Base-by-base conservation (phyloP, 352 stramenopile genomes). In the Phytophthora podocarpi region DNA sequence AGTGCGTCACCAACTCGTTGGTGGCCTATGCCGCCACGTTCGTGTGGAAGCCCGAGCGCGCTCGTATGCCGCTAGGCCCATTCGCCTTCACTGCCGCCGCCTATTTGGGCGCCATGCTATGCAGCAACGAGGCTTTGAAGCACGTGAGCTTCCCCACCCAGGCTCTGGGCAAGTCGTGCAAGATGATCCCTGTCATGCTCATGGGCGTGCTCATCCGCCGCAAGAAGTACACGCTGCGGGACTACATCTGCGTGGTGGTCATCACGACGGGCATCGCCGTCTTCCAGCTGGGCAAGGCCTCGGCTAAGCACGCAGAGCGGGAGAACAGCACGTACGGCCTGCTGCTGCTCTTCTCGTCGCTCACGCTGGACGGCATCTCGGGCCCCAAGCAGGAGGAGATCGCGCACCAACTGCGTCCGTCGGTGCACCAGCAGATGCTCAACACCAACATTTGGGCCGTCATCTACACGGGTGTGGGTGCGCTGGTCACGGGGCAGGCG, bases 101-200 rank as follows among this genome's bases (percentile, higher is more conserved):
- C 41, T 97, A 97, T 72, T 74, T 97, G 24, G 87, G 88, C 26
- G 91, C 91, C 10, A 97, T 97, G 91, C 64, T 97, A 15, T 97
- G 85, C 75, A 96, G 83, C 43, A 97, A 97, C 62, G 90, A 97
- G 60, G 87, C 91, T 26, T 77, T 97, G 27, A 97, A 97, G 70
- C 90, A 97, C 76, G 86, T 99, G 64, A 96, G 82, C 62, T 99
- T 99, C 80, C 97, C 97, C 15, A 98, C 98, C 10, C 95, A 98
- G 58, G 98, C 97, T n/a, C 85, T 99, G 10, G 97, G 95, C 42
- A 99, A 99, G 76, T 98, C 85, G 68, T 98, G 96, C 71, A 99
- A 99, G 74, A 99, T 99, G 97, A 98, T 98, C 51, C 97, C 97
- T 5, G 97, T 99, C 42, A 97, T 97, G 91, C 64, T 97, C 66